These are phyloP conservation scores for Rhododendron vialii DNA, from an alignment of 148 eudicot species.

Conservation along the genomic window DNA sequence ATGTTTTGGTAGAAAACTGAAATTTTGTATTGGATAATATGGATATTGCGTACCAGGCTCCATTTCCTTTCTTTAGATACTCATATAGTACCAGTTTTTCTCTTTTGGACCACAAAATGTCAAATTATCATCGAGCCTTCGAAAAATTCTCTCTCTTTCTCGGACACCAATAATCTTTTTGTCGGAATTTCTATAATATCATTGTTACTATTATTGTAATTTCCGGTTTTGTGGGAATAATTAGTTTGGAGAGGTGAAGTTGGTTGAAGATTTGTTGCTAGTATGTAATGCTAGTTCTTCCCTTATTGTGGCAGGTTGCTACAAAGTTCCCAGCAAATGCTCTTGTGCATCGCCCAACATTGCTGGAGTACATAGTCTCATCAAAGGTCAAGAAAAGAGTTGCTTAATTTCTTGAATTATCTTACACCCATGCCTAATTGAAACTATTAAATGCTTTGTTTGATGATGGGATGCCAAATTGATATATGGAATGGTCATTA, in stretches of 20 bases:
- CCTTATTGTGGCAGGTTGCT: constrained; percentile 56
- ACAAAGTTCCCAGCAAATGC: constrained; percentile 89
- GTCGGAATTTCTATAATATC: neutral
- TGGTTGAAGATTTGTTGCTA: neutral
- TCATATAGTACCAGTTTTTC: neutral
- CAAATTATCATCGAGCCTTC: neutral
- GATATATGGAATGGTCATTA: neutral
- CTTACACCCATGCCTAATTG: neutral
- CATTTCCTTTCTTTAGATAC: neutral
- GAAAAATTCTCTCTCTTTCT: neutral
- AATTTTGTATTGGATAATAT: neutral
- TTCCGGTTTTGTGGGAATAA: neutral
- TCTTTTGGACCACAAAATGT: neutral
- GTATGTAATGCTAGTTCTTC: neutral
- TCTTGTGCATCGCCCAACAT: constrained; percentile 60
- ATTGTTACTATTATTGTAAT: neutral
- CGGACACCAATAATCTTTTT: neutral
- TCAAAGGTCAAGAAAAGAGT: constrained; percentile 43
- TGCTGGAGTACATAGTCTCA: constrained; percentile 62
- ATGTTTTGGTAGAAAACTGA: neutral
- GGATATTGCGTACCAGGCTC: neutral
- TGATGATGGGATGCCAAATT: neutral
- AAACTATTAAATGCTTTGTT: neutral
- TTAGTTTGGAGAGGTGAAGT: neutral
- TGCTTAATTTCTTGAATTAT: neutral